These are phyloP conservation scores for Eutrema yunnanense DNA, from an alignment of 345 rosid genomes.

Conservation along the genomic window DNA sequence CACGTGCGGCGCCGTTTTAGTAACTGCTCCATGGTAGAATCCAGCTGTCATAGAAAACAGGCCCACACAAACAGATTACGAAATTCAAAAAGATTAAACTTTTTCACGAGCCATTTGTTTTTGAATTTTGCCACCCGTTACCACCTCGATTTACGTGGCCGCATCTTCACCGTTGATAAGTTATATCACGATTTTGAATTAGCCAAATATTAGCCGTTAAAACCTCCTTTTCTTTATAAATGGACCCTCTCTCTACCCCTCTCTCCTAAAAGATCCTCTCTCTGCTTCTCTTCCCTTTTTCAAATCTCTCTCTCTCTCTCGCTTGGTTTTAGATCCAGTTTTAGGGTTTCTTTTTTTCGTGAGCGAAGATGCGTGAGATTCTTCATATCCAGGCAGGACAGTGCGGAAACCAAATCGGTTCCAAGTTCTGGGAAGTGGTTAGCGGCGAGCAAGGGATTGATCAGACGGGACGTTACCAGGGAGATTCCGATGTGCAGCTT, in stretches of 20 bases:
- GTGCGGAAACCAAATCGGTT: constrained; percentile 67
- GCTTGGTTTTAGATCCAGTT: constrained; percentile 4
- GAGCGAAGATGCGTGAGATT: constrained; percentile 53
- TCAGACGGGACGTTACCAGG: constrained; percentile 42
- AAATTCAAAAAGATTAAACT: constrained; percentile 18
- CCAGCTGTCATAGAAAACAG: constrained; percentile 14
- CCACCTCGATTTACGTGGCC: constrained; percentile 25
- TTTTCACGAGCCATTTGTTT: constrained; percentile 26
- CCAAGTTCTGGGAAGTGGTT: constrained; percentile 64
- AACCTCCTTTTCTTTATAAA: constrained; percentile 27
- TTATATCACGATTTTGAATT: not conserved
- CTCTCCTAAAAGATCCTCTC: not conserved
- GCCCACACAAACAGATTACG: constrained; percentile 6
- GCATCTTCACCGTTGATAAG: not conserved
- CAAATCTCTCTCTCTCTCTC: not conserved
- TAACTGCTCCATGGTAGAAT: constrained; percentile 21
- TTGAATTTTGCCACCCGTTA: constrained; percentile 30
- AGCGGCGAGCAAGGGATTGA: constrained; percentile 56
- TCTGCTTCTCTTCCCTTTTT: not conserved
- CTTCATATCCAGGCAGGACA: constrained; percentile 66
- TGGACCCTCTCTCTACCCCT: constrained; percentile 6
- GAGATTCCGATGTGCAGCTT: constrained; percentile 49
- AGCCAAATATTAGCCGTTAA: constrained; percentile 29
- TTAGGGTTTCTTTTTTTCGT: not conserved
- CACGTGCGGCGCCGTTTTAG: constrained; percentile 27